A percentile compares a stretch with the other conserved stretches of the same genome.
phyloP scores from a whole-genome alignment of 441 rosid species.

The Adansonia madagascariensis region DNA sequence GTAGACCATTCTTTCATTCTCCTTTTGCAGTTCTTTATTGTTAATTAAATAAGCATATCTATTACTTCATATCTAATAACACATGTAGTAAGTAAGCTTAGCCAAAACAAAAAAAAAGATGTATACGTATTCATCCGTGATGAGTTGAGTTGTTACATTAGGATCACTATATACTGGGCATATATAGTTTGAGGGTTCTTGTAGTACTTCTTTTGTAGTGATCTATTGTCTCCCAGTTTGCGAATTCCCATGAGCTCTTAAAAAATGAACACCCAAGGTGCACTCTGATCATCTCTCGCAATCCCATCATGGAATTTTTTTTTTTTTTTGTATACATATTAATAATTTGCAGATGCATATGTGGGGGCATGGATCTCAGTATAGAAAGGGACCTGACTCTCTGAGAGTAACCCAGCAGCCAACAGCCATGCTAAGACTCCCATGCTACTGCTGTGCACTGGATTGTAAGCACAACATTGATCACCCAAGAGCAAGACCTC shows the following conservation, averaged over 20 bases:
- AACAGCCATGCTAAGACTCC: conserved; percentile 63
- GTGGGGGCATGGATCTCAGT: conserved; percentile 78
- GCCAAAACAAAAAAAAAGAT: too few species aligned
- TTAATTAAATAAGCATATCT: not conserved
- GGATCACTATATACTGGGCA: too few species aligned
- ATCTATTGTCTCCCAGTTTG: not conserved
- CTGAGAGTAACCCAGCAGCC: conserved; percentile 56
- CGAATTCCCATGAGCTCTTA: too few species aligned
- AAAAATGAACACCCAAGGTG: not conserved
- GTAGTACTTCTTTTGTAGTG: not conserved
- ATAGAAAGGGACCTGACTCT: conserved; percentile 68
- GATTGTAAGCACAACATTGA: conserved; percentile 70
- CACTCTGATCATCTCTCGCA: too few species aligned
- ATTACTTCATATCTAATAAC: not conserved
- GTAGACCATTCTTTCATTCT: not conserved
- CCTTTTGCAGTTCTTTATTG: not conserved
- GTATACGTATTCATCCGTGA: not conserved
- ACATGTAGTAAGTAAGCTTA: too few species aligned
- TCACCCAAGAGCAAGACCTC: conserved; percentile 65
- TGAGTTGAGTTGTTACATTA: too few species aligned
- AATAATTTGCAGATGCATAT: conserved; percentile 51
- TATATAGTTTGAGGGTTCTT: not conserved
- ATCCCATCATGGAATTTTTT: too few species aligned
- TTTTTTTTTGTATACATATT: too few species aligned
- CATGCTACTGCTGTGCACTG: conserved; percentile 63